Base-by-base conservation (phyloP, 441 rosid genomes). In the Jatropha multifida region DNA sequence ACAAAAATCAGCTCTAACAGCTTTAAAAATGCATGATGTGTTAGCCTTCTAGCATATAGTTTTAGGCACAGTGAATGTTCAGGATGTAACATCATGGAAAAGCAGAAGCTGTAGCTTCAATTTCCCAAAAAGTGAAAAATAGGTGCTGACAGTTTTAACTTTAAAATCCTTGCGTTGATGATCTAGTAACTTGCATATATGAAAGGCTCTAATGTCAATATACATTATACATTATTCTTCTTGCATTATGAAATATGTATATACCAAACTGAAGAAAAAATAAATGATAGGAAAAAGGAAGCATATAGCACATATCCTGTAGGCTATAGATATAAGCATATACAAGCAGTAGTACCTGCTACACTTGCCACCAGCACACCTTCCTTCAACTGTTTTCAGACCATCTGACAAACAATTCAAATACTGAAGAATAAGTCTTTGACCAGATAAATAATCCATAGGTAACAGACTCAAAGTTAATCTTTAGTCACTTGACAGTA, bases 361-460 rank as follows among this genome's bases (percentile, higher is more conserved):
- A 77, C 80, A 83, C 64, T 82, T 79, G 0, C 81, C 83, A 70
- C 68, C 77, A 49, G 90, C 92, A 77, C 94, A 89, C 77, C 92
- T 89, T 74, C 94, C 92, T 83, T 88, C 96, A 68, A 90, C 76
- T 51, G 88, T 90, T 81, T 88, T 90, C 56, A 76, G 61, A 12
- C 91, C 94, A 84, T 89, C 99, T 93, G 72, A 7, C 69, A 77
- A 60, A 67, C 55, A 81, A 71, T n/a, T 42, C 52, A 68, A 40
- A 65, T 18, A 23, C 58, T 41, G 23, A 23, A 64, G 55, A 46
- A 40, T 40, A 74, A 62, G 32, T 67, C 41, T 63, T 64, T 20
- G 27, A 54, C 46, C n/a, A 40, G 11, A 26, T 49, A 68, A 78
- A 68, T 26, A 66, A 67, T 7, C 44, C 5, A 59, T 18, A 17